A percentile compares a stretch with the other conserved stretches of the same genome.
These are phyloP conservation scores for Xylariaceae sp. DNA, from an alignment of 2,329 filamentous ascomycete species.

Conservation along the genomic window DNA sequence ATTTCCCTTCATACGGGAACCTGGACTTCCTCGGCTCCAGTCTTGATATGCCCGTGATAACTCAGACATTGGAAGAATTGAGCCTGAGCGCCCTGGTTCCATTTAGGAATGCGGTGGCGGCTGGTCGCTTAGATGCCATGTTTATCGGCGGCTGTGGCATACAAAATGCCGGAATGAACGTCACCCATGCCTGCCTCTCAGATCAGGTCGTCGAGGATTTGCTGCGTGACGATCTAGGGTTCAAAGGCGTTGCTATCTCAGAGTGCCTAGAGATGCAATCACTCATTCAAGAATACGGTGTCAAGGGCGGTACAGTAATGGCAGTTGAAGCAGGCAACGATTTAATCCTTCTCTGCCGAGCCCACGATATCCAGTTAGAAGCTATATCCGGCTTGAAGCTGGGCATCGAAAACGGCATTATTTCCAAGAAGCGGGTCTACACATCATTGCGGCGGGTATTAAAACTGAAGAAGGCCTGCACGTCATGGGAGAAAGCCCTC, in stretches of 20 bases:
- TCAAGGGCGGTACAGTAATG: slow-evolving; percentile 95
- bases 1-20: slow-evolving; percentile 95
- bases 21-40: slow-evolving; percentile 89
- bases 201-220: slow-evolving; percentile 90
- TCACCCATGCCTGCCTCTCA: slow-evolving; percentile 90
- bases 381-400: slow-evolving; percentile 85
- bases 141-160: slow-evolving; percentile 95
- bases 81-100: slow-evolving; percentile 88
- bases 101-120: slow-evolving; percentile 81
- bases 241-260: slow-evolving; percentile 87
- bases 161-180: slow-evolving; percentile 83
- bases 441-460: slow-evolving; percentile 75
- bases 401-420: slow-evolving; percentile 84
- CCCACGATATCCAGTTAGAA: slow-evolving; percentile 83
- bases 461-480: slow-evolving; percentile 75
- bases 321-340: slow-evolving; percentile 95
- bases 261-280: slow-evolving; percentile 97
- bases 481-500: slow-evolving; percentile 86
- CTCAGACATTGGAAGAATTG: slow-evolving; percentile 85
- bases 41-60: slow-evolving; percentile 90
- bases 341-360: slow-evolving; percentile 79
- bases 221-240: slow-evolving; percentile 80
- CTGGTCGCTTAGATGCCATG: slow-evolving; percentile 80
- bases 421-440: slow-evolving; percentile 72
- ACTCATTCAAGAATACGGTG: slow-evolving; percentile 90